Conservation (phyloP, 768 basidiomycete species). For the Lentinula detonsa region DNA sequence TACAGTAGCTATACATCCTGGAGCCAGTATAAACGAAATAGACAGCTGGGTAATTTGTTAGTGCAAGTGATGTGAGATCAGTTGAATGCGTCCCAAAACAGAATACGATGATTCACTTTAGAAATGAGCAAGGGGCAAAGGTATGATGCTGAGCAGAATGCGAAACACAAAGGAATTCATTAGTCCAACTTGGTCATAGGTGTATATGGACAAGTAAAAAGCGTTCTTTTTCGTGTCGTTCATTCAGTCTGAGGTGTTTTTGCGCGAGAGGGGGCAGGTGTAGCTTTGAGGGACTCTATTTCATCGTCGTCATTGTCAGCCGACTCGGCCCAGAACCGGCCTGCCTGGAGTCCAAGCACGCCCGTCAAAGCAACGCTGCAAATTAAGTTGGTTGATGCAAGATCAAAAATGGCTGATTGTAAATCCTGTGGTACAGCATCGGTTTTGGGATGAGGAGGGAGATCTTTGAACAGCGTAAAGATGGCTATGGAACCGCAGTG, state of each 20-base stretch:
- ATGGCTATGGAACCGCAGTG: constrained; percentile 35
- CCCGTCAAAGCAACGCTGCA: constrained; percentile 86
- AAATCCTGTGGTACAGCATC: constrained; percentile 61
- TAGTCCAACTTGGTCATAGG: not conserved
- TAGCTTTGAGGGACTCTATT: constrained; percentile 22
- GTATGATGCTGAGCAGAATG: not conserved
- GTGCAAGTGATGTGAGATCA: not conserved
- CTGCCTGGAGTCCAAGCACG: constrained; percentile 79
- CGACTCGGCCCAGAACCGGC: constrained; percentile 80
- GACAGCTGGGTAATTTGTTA: not conserved
- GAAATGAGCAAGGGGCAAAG: not conserved
- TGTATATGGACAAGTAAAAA: not conserved
- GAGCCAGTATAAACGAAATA: not conserved
- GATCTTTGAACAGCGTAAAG: constrained; percentile 47
- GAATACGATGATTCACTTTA: not conserved
- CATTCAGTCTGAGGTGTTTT: constrained; percentile 11
- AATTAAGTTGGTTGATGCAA: constrained; percentile 79
- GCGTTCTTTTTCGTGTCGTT: not conserved
- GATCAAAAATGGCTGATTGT: constrained; percentile 61
- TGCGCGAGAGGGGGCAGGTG: constrained; percentile 9
- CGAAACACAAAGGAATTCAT: not conserved
- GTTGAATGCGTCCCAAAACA: not conserved
- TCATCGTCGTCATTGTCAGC: constrained; percentile 58
- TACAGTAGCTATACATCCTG: constrained; percentile 3
- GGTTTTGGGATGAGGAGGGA: constrained; percentile 45